A percentile compares a stretch with the other conserved stretches of the same genome.
Conservation (phyloP, 208 protist genomes). For the Trichomonas gallinae region DNA sequence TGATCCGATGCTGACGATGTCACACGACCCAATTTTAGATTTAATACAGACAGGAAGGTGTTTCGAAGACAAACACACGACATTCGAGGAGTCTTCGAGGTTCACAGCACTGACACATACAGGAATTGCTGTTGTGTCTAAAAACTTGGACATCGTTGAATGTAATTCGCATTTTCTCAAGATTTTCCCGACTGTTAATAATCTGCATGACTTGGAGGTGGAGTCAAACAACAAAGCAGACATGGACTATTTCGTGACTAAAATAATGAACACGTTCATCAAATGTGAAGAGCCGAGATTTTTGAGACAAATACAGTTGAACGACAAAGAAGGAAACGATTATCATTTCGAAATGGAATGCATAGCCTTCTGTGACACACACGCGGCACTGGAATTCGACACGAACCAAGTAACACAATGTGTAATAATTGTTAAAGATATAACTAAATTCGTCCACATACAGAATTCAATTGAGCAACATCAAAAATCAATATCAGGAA, state of each 20-base stretch:
- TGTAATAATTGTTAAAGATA: background rate
- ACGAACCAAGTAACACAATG: background rate
- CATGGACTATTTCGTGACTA: background rate
- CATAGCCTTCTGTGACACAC: background rate
- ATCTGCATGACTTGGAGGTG: background rate
- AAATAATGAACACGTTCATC: background rate
- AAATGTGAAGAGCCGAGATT: background rate
- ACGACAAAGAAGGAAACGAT: background rate
- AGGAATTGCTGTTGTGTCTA: background rate
- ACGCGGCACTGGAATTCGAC: background rate
- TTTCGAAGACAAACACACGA: background rate
- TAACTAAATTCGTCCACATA: background rate
- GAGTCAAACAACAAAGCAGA: background rate
- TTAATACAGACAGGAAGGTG: background rate
- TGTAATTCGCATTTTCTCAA: no score
- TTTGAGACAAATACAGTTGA: background rate
- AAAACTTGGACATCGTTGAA: background rate
- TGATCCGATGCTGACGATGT: background rate
- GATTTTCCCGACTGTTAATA: background rate
- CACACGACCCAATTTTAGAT: background rate
- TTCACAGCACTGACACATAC: background rate
- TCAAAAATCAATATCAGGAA: background rate
- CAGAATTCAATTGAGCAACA: background rate
- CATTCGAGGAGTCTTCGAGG: background rate
- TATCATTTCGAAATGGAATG: background rate